These are phyloP conservation scores for Naganishia cerealis DNA, from an alignment of 1,284 basidiomycete species.

Conservation along the genomic window DNA sequence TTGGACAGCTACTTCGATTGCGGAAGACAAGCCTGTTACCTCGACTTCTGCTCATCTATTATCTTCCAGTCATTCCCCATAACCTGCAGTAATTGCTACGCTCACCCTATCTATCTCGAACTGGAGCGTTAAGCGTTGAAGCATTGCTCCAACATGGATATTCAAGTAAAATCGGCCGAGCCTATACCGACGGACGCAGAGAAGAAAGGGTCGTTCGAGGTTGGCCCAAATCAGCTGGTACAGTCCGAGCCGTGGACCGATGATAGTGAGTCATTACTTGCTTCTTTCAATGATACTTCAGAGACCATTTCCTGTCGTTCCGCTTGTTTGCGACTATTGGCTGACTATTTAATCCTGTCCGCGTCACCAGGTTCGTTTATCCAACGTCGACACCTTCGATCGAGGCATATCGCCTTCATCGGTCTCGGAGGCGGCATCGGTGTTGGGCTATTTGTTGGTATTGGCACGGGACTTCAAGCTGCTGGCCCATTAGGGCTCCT, in stretches of 20 bases:
- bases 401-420: conserved; percentile 33
- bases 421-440: conserved; percentile 49
- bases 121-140: no score
- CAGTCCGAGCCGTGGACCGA: conserved; percentile 23
- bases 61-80: no score
- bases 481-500: conserved; percentile 57
- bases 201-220: conserved; percentile 19
- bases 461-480: conserved; percentile 54
- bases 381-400: conserved; percentile 31
- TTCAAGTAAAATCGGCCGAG: background rate
- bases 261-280: conserved; percentile 5
- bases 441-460: conserved; percentile 58
- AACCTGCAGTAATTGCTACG: no score
- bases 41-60: no score
- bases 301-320: background rate
- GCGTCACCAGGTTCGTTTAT: conserved; percentile 5
- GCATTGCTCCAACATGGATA: background rate
- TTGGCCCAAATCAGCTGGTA: conserved; percentile 7
- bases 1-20: no score
- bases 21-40: no score
- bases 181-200: conserved; percentile 14
- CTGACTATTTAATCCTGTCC: background rate
- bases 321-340: background rate
- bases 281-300: background rate
- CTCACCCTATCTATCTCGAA: no score